Base-by-base conservation (phyloP, 306 rosid species). In the Begonia masoniana region DNA sequence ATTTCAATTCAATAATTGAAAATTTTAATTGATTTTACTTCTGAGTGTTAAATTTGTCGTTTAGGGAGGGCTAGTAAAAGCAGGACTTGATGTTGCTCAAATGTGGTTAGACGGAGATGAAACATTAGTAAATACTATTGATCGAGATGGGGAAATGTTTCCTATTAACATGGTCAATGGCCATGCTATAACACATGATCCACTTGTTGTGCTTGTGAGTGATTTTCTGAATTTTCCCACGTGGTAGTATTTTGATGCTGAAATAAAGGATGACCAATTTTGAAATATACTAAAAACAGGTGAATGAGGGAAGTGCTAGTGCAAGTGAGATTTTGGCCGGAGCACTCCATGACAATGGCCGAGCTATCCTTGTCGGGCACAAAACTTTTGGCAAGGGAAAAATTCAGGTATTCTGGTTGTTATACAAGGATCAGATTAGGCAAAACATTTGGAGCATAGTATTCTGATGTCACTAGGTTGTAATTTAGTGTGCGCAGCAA, bases 261-360 rank as follows among this genome's bases (percentile, higher is more conserved):
- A 45, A 16, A 19, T 43, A 56, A 43, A 7, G 17, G 43, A 17
- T 43, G 9, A 41, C n/a, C 10, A 15, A 31, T 31, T 31, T 31
- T 31, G 39, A 31, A 31, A 31, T 41, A 55, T n/a, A n/a, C n/a
- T 36, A 36, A 47, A n/a, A 55, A 65, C 67, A 91, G 97, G 96
- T 91, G 36, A 91, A 91, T n/a, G 96, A 91, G 75, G 92, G 96
- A 69, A 91, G 97, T 42, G 97, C 97, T 13, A 91, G 96, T 69
- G 96, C 97, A 51, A 91, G 97, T 15, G 97, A 91, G 75, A 85
- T 91, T 66, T 76, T 91, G 69, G 96, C 94, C 2, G 97, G 97
- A 66, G 97, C 97, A 24, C 79, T 91, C 45, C 96, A 81, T 58
- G 97, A 91, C 72, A 91, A 91, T 10, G 92, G 92, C 57, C 74